Conservation (phyloP, 306 rosid species). For the Ceratonia siliqua region DNA sequence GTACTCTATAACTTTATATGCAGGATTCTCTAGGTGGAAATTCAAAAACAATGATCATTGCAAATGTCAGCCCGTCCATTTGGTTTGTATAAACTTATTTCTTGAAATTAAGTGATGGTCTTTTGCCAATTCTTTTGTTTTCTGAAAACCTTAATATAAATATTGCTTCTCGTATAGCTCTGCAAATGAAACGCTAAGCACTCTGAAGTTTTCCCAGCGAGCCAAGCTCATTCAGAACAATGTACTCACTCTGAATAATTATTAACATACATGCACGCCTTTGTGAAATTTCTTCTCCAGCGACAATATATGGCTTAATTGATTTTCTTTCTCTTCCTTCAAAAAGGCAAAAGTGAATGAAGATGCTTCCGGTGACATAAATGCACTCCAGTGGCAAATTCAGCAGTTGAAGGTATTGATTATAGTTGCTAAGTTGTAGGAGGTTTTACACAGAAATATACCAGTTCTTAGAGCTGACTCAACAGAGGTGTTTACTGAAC, state of each 20-base stretch:
- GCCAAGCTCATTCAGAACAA: conserved; percentile 96
- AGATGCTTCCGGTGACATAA: conserved; percentile 88
- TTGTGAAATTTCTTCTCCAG: background rate
- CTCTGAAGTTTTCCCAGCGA: conserved; percentile 98
- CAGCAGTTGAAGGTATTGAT: conserved; percentile 76
- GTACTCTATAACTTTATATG: conserved; percentile 34
- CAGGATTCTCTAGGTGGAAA: conserved; percentile 99
- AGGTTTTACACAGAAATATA: conserved; percentile 22
- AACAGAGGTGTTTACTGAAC: conserved; percentile 33
- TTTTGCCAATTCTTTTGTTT: conserved; percentile 20
- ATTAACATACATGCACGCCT: background rate
- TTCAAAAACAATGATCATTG: conserved; percentile 91
- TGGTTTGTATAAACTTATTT: conserved; percentile 59
- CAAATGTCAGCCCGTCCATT: conserved; percentile 94
- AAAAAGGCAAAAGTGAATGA: conserved; percentile 90
- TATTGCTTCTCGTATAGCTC: conserved; percentile 63
- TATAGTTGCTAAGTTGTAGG: conserved; percentile 31
- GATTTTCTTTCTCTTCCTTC: conserved; percentile 18
- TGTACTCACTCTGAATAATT: conserved; percentile 46
- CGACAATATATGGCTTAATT: conserved; percentile 23
- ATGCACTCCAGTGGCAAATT: conserved; percentile 85
- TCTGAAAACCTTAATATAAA: conserved; percentile 20
- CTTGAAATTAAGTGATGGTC: conserved; percentile 19
- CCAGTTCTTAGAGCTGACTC: conserved; percentile 35
- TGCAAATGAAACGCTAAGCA: conserved; percentile 88